These are phyloP conservation scores for Penicillium hordei DNA, from an alignment of 2,329 filamentous ascomycete species.

Conservation along the genomic window DNA sequence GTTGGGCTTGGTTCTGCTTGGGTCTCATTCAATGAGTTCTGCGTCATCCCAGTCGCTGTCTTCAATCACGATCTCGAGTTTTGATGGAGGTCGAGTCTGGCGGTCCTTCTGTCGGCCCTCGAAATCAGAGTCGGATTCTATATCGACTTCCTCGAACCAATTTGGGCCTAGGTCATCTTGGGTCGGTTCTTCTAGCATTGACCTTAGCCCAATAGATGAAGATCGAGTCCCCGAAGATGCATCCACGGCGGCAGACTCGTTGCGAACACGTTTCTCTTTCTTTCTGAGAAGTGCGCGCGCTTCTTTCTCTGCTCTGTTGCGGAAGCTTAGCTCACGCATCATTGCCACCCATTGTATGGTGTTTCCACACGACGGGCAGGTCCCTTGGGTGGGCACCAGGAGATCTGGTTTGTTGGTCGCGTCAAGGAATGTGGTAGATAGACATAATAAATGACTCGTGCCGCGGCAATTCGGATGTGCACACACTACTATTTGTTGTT, in stretches of 20 bases:
- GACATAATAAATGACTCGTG: slow-evolving; percentile 57
- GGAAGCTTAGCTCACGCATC: slow-evolving; percentile 77
- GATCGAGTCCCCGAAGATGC: not conserved
- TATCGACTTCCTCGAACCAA: slow-evolving; percentile 32
- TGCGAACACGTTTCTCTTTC: slow-evolving; percentile 42
- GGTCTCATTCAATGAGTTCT: slow-evolving; percentile 42
- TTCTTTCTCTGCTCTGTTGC: slow-evolving; percentile 68
- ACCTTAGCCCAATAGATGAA: slow-evolving; percentile 13
- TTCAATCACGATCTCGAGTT: slow-evolving; percentile 50
- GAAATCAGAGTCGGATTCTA: slow-evolving; percentile 31
- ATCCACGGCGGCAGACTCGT: slow-evolving; percentile 13
- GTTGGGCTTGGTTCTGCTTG: slow-evolving; percentile 11
- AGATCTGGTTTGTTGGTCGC: slow-evolving; percentile 37
- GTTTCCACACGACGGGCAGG: slow-evolving; percentile 68
- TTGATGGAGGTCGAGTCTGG: slow-evolving; percentile 16
- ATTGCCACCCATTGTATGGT: slow-evolving; percentile 70
- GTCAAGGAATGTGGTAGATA: slow-evolving; percentile 54
- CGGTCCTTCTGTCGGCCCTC: slow-evolving; percentile 10
- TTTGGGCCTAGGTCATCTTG: slow-evolving; percentile 35
- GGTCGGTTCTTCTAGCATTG: slow-evolving; percentile 14
- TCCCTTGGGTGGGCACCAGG: slow-evolving; percentile 67
- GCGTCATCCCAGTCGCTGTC: slow-evolving; percentile 57
- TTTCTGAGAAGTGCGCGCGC: slow-evolving; percentile 65
- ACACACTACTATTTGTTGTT: slow-evolving; percentile 53
- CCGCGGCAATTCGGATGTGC: slow-evolving; percentile 49